phyloP scores from a whole-genome alignment of 2,329 filamentous ascomycete species.

The Zalaria obscura region DNA sequence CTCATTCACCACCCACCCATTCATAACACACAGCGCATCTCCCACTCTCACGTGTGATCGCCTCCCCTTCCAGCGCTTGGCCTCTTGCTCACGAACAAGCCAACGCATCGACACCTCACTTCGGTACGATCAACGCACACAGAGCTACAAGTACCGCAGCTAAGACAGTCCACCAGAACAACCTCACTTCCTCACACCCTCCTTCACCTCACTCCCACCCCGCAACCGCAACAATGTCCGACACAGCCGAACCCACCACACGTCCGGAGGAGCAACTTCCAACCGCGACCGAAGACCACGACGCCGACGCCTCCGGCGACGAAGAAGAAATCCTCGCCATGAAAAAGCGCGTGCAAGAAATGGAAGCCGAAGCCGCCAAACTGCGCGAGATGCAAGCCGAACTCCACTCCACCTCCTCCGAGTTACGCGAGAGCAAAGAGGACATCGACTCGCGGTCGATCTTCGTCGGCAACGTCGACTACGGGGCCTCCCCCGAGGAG shows the following conservation, averaged over 20 bases:
- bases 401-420: slow-evolving; percentile 72
- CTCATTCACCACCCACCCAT: too few relatives aligned
- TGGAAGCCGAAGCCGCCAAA: slow-evolving; percentile 44
- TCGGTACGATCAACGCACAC: too few relatives aligned
- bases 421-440: slow-evolving; percentile 82
- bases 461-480: slow-evolving; percentile 98
- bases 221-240: slow-evolving; percentile 10
- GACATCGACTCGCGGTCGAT: slow-evolving; percentile 91
- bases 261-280: slow-evolving; percentile 11
- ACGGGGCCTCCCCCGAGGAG: slow-evolving; percentile 91
- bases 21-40: too few relatives aligned
- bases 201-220: neutral
- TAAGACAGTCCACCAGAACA: too few relatives aligned
- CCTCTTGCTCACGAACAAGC: neutral
- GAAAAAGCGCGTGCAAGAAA: slow-evolving; percentile 39
- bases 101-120: too few relatives aligned
- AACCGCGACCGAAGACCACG: slow-evolving; percentile 10
- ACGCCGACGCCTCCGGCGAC: slow-evolving; percentile 17
- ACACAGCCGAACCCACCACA: slow-evolving; percentile 11
- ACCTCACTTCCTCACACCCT: too few relatives aligned
- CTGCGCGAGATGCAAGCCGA: slow-evolving; percentile 41
- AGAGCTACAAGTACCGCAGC: too few relatives aligned
- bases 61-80: neutral
- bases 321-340: slow-evolving; percentile 33
- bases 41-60: too few relatives aligned